Evolutionary conservation across 768 basidiomycete species (phyloP), one percentile per base, ranked within the genome.

Genomic region (Mycena albidolilacea): DNA sequence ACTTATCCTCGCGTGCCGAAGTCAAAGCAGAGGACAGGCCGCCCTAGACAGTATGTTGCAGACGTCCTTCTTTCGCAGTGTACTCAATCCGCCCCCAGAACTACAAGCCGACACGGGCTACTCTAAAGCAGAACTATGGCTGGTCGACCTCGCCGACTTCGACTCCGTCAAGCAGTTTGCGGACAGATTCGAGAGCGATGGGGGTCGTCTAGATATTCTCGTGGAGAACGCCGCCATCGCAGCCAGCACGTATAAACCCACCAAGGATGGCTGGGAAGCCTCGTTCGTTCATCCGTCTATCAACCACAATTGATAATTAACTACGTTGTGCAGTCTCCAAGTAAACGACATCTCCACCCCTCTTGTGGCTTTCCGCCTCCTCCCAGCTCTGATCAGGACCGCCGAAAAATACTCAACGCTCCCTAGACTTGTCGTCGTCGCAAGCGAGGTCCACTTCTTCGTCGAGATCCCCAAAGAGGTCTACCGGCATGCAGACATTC

Each of bases 291-390:
- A 14, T 5, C 19, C 44, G 5, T 5, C 9, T 7, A 23, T 15
- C 17, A n/a, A 30, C n/a, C 37, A 30, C 35, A 4, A 23, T 15
- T 6, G 84, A 79, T 41, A 12, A 6, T 7, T 84, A 43, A 14
- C 41, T 3, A 30, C n/a, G 1, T 12, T 7, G 0, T 7, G 3
- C 7, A 54, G 52, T 54, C 52, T 54, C 1, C 82, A 84, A 59
- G 79, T 81, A 37, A 84, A 84, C 73, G 71, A 78, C 64, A 67
- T 83, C 17, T 74, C 79, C 39, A 79, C 81, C 17, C 73, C 78
- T 0, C 76, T 82, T 15, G 69, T 81, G 1, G 72, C 78, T 8
- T 41, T 82, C 12, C 75, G 79, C 30, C 75, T 84, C 3, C 71
- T 82, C 1, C 83, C 83, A 1, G 68, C 65, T 38, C 69, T 83